Base-by-base conservation (phyloP, 805 yeast genomes). In the Cyberlindnera sargentensis region DNA sequence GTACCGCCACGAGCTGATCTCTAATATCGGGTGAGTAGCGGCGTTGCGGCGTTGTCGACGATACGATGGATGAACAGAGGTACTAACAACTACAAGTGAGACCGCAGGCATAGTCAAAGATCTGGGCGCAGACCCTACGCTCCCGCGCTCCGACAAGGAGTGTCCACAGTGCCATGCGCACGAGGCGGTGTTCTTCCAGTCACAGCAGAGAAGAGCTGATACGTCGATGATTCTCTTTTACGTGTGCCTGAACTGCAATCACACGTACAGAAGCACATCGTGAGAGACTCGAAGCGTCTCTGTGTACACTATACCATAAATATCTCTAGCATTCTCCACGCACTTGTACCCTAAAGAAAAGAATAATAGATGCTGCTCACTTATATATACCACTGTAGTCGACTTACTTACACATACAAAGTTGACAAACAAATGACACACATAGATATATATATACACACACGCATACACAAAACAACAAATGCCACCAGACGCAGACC, bases 61-160 rank as follows among this genome's bases (percentile, higher is more conserved):
- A n/a, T 31, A 6, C 24, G 28, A 24, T 38, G 33, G 5, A 15
- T n/a, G 30, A 20, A 9, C 10, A 31, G 26, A 23, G 24, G 20
- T 34, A 26, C 41, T 39, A 32, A 37, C 45, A 38, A 4, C 29
- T 68, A 11, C 5, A 34, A 47, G 51, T 59, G 97, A 87, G 61
- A 91, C 96, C 2, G 98, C 98, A 1, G 98, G 98, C 56, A 95
- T 86, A 42, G 95, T 93, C 34, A 90, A 86, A 61, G 98, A 91
- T 63, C 85, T 93, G 52, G 97, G 96, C 1, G 73, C 82, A 25
- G 99, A 93, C 65, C 98, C 98, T n/a, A 93, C 99, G 3, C 80
- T 93, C 60, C 99, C 99, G 43, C 74, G 97, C 51, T 84, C 96
- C 2, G 93, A 91, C 63, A 86, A 86, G 60, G 90, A 85, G 56